Evolutionary conservation across 1,284 basidiomycete species (phyloP), one percentile per base, ranked within the genome.

Genomic region (Vanrija sp.): DNA sequence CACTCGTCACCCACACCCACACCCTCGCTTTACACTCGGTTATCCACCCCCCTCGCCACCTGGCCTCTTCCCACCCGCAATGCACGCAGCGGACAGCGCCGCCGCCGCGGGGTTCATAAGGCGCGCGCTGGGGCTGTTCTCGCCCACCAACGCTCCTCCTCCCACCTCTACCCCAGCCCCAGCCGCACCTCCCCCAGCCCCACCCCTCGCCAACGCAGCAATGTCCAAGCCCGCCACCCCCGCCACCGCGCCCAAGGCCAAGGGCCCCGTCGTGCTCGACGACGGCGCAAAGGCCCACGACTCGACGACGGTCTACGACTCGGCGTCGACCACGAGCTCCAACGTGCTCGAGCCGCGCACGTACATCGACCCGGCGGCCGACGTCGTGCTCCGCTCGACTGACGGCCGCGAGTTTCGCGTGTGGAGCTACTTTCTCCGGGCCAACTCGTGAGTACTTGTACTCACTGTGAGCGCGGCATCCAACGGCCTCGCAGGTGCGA

Each of bases 381-480:
- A 63, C 37, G 49, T 57, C 35, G 37, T 57, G n/a, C 53, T 66
- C 36, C 51, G 53, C 24, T 54, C 56, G 12, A 49, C 12, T 22
- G 53, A 61, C 41, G 63, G 60, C 3, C 48, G 54, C 39, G 38
- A 53, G 12, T 65, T 67, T 56, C 56, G 54, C 41, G 61, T 65
- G 14, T 42, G 60, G 2, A 53, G 50, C 22, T 62, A 52, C 46
- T 45, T 58, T 24, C 56, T 67, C 47, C 57, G 56, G 49, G 57
- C 65, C 12, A 44, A 49, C 18, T 62, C 58, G 65, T 67, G 57
- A 53, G 63, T 57, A 23, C 27, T 38, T 31, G 31, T 31, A 31
- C 22, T 39, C 35, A 41, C 19, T 31, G 31, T n/a, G 25, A 31
- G 31, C 31, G 31, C 12, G 9, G 31, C 27, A 12, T 31, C 27